Evolutionary conservation across 257 asterid genomes (phyloP).

Genomic region (Thymus mandschuricus): DNA sequence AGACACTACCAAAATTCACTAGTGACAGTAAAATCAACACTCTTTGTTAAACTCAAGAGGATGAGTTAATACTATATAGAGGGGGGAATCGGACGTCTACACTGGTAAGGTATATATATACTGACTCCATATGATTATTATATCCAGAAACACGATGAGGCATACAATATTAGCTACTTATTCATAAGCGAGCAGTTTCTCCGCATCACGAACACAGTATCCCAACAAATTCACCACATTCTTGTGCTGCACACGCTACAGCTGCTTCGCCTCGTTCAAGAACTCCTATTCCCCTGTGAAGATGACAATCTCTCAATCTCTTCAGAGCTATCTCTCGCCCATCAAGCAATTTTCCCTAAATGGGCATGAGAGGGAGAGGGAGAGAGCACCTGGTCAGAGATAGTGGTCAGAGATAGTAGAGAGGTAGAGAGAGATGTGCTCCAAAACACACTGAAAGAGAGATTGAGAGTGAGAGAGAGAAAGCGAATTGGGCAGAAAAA

Average conservation of each 20-base stretch:
- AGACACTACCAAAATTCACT: neutral
- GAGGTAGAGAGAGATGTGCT: too few species aligned
- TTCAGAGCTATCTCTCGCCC: conserved; percentile 90
- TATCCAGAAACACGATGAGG: too few species aligned
- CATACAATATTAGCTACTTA: conserved; percentile 40
- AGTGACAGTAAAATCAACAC: neutral
- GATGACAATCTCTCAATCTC: conserved; percentile 63
- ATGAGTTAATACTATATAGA: neutral
- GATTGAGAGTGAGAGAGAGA: too few species aligned
- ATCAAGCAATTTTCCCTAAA: conserved; percentile 77
- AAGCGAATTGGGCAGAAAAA: too few species aligned
- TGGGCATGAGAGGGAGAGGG: neutral
- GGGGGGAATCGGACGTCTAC: too few species aligned
- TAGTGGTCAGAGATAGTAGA: too few species aligned
- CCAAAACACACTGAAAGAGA: too few species aligned
- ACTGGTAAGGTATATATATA: too few species aligned
- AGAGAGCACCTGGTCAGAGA: too few species aligned
- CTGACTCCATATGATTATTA: too few species aligned
- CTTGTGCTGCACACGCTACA: conserved; percentile 86
- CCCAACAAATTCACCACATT: conserved; percentile 95
- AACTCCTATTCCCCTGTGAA: conserved; percentile 82
- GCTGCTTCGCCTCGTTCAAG: conserved; percentile 78
- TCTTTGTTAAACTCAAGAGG: conserved; percentile 6
- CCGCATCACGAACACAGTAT: conserved; percentile 66
- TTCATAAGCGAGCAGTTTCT: conserved; percentile 87